Base-by-base conservation (phyloP, 768 basidiomycete species). In the Suillus sp. region DNA sequence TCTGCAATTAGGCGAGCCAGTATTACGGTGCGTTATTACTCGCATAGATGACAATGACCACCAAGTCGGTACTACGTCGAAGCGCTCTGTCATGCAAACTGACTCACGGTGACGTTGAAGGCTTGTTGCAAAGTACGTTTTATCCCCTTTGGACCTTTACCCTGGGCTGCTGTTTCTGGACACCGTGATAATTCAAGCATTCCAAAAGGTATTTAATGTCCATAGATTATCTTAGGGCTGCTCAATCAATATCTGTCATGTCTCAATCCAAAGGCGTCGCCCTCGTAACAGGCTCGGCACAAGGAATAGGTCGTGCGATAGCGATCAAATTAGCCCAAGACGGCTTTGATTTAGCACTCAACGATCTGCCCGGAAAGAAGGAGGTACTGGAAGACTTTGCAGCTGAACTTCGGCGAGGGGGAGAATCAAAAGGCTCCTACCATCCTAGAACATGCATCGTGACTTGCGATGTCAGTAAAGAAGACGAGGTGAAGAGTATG, bases 401-500 rank as follows among this genome's bases (percentile, higher is more conserved):
- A 0, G 20, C 62, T 0, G 74, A 79, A 30, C 73, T 81, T 13
- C 65, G 63, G 6, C 67, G 68, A 13, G 63, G 63, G 7, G 80
- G 79, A 9, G 22, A 63, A 65, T 37, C 54, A 35, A 7, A 35
- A 4, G 35, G 25, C 3, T 18, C 35, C 1, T 38, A 38, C 25
- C 55, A 11, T 38, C 67, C 66, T 37, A 69, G 65, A 53, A 66
- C 73, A 3, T 47, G 68, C 7, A 40, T 68, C 25, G 70, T 77
- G 1, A 56, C 73, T 13, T 81, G 72, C 2, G 82, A 85, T 62
- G 79, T 86, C 2, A 68, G 74, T 10, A 47, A 68, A 1, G 84
- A 85, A 59, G 66, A 65, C 1, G 76, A 83, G 9, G 83, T 86
- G 2, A 71, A 78, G 61, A 61, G 32, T 7, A 75, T 84, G 72